Percentiles rank a stretch among this genome's conserved stretches.
phyloP scores from a whole-genome alignment of 257 asterid species.

The Solanum acaule region DNA sequence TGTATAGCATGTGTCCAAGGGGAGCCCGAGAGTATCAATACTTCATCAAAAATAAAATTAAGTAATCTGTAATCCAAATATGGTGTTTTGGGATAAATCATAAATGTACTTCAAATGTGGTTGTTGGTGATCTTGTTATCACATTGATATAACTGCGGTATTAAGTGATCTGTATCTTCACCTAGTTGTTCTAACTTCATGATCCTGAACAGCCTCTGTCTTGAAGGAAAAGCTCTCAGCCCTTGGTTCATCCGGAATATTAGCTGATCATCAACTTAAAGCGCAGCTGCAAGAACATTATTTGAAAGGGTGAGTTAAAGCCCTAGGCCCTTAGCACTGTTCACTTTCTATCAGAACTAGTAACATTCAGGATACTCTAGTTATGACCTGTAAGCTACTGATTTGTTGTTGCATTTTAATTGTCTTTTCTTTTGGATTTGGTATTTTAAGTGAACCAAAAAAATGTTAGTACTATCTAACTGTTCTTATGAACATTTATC shows the following conservation, averaged over 20 bases:
- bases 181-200: conserved; percentile 11
- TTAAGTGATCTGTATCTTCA: background rate
- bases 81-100: background rate
- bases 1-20: background rate
- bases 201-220: conserved; percentile 63
- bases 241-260: conserved; percentile 96
- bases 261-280: conserved; percentile 99
- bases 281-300: conserved; percentile 94
- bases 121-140: background rate
- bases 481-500: background rate
- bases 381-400: background rate
- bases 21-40: background rate
- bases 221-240: conserved; percentile 95
- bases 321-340: background rate
- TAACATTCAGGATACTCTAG: background rate
- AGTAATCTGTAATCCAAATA: background rate
- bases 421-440: background rate
- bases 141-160: background rate
- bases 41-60: background rate
- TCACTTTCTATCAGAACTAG: background rate
- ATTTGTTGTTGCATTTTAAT: background rate
- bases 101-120: background rate
- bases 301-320: conserved; percentile 74
- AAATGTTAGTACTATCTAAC: background rate
- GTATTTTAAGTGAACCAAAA: background rate